Evolutionary conservation across 805 yeast genomes (phyloP).

Genomic region (Sugiyamaella lignohabitans): DNA sequence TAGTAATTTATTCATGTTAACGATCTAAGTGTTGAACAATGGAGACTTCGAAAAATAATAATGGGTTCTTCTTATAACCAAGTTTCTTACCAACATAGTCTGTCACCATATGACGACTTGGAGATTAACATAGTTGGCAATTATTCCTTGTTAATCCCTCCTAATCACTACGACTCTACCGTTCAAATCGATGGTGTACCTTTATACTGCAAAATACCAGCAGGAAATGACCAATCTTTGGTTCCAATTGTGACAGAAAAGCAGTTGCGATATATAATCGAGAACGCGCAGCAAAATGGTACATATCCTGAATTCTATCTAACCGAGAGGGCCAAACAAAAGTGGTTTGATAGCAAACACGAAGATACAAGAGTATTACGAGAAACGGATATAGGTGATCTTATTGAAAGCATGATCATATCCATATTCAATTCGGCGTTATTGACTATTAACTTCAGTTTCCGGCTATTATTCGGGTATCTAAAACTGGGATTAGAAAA

Average conservation of each 20-base stretch:
- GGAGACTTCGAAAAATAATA: too few relatives aligned
- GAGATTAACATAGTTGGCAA: slow-evolving; percentile 1
- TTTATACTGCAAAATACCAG: background rate
- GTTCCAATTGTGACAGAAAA: background rate
- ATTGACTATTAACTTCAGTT: too few relatives aligned
- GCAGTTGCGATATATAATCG: background rate
- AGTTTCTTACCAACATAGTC: too few relatives aligned
- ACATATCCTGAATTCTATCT: slow-evolving; percentile 1
- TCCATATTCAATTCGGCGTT: too few relatives aligned
- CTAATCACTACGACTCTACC: background rate
- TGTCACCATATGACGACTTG: too few relatives aligned
- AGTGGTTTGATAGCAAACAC: background rate
- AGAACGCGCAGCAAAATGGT: background rate
- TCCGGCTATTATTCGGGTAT: too few relatives aligned
- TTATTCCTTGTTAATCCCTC: background rate
- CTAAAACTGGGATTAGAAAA: background rate
- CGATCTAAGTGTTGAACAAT: too few relatives aligned
- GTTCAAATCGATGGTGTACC: background rate
- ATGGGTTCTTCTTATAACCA: too few relatives aligned
- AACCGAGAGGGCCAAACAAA: slow-evolving; percentile 2
- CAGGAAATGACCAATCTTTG: background rate
- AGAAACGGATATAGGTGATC: too few relatives aligned
- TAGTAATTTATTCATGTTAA: too few relatives aligned
- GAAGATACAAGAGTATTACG: too few relatives aligned
- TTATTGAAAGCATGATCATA: too few relatives aligned